Evolutionary conservation across 176 grass and related monocot genomes (phyloP).

Genomic region (Avena atlantica): DNA sequence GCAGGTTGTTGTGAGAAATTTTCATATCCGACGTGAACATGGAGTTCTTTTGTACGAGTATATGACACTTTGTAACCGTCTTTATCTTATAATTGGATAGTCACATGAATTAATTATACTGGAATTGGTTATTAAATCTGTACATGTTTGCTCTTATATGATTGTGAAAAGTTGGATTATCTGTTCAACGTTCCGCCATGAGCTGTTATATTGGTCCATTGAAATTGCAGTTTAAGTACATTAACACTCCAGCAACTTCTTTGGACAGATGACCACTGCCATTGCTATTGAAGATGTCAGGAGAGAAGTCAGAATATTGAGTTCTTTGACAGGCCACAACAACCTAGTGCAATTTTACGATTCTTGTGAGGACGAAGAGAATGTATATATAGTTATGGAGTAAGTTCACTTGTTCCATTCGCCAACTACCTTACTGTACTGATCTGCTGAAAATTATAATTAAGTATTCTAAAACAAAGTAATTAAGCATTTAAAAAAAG

Average conservation of each 20-base stretch:
- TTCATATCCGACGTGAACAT: conserved; percentile 19
- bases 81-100: conserved; percentile 9
- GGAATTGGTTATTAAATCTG: conserved; percentile 4
- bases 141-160: conserved; percentile 29
- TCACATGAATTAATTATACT: neutral
- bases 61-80: neutral
- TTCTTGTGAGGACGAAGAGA: conserved; percentile 91
- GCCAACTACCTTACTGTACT: conserved; percentile 13
- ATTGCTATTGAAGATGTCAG: conserved; percentile 96
- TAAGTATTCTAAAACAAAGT: conserved; percentile 1
- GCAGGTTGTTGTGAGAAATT: neutral
- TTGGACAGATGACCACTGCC: conserved; percentile 88
- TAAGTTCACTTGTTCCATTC: conserved; percentile 60
- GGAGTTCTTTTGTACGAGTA: neutral
- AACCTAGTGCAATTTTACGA: conserved; percentile 90
- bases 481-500: neutral
- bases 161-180: conserved; percentile 19
- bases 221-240: conserved; percentile 20
- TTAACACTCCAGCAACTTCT: conserved; percentile 35
- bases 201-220: conserved; percentile 11
- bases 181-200: neutral
- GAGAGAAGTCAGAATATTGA: conserved; percentile 88
- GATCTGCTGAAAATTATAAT: conserved; percentile 31
- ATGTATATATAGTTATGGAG: conserved; percentile 96
- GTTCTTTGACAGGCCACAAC: conserved; percentile 72